phyloP scores from a whole-genome alignment of 805 yeast genomes.

The Myxozyma kluyveri region DNA sequence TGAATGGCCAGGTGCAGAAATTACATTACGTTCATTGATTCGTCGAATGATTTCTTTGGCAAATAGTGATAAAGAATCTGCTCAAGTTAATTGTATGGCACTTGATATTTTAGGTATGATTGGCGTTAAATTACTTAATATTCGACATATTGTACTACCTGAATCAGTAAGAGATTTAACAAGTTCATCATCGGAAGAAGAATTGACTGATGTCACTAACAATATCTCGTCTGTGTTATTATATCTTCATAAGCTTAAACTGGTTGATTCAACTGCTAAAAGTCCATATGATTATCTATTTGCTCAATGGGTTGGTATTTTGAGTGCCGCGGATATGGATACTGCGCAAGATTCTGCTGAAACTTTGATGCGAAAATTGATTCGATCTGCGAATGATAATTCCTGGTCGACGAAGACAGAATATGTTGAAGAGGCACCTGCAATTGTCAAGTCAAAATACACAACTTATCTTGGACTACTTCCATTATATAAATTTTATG shows the following conservation, averaged over 20 bases:
- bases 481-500: slow-evolving; percentile 42
- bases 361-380: slow-evolving; percentile 3
- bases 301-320: slow-evolving; percentile 12
- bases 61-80: slow-evolving; percentile 41
- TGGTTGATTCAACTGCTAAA: slow-evolving; percentile 14
- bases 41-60: slow-evolving; percentile 26
- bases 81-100: slow-evolving; percentile 49
- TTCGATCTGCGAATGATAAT: slow-evolving; percentile 7
- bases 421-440: slow-evolving; percentile 17
- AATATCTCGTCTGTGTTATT: slow-evolving; percentile 11
- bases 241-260: slow-evolving; percentile 23
- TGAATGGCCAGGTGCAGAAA: slow-evolving; percentile 62
- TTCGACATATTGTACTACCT: not conserved
- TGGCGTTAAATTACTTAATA: slow-evolving; percentile 48
- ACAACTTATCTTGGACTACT: slow-evolving; percentile 20
- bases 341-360: not conserved
- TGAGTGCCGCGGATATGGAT: slow-evolving; percentile 9
- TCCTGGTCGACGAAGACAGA: slow-evolving; percentile 22
- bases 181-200: slow-evolving; percentile 3
- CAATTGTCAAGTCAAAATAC: slow-evolving; percentile 33
- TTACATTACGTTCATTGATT: slow-evolving; percentile 40
- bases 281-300: slow-evolving; percentile 19
- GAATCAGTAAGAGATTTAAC: slow-evolving; percentile 2
- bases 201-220: not conserved
- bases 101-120: slow-evolving; percentile 62